phyloP scores from a whole-genome alignment of 2,329 filamentous ascomycete genomes.

The Talaromyces verruculosus region DNA sequence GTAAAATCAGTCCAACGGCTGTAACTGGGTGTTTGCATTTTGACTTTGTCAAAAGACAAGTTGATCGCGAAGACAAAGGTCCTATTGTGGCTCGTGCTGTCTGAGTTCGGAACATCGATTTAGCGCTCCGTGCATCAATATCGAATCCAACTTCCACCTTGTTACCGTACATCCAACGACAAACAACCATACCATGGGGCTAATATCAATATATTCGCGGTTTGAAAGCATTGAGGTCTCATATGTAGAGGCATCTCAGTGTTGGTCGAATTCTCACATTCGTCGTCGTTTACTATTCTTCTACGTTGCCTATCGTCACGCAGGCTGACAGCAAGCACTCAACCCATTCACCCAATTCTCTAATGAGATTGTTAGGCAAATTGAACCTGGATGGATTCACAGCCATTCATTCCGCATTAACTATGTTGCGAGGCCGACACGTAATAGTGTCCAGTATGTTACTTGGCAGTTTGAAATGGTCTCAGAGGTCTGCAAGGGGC shows the following conservation, averaged over 20 bases:
- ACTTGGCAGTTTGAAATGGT: slow-evolving; percentile 1
- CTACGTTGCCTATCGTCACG: neutral
- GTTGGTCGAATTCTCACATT: neutral
- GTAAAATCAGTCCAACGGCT: neutral
- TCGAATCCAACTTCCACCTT: neutral
- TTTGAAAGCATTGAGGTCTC: neutral
- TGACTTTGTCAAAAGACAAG: neutral
- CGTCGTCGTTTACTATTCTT: neutral
- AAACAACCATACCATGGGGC: neutral
- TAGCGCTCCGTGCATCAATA: slow-evolving; percentile 9
- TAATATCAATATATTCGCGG: neutral
- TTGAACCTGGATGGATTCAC: neutral
- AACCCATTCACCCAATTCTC: neutral
- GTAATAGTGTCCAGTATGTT: neutral
- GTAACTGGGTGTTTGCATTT: neutral
- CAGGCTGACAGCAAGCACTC: neutral
- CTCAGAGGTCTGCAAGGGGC: slow-evolving; percentile 9
- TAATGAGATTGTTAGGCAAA: neutral
- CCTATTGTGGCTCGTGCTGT: neutral
- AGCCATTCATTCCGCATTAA: neutral
- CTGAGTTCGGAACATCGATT: slow-evolving; percentile 14
- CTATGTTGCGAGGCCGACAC: neutral
- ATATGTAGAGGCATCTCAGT: neutral
- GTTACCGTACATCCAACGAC: too few species aligned
- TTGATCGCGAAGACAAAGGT: neutral